A percentile compares a stretch with the other conserved stretches of the same genome.
These are phyloP conservation scores for Oleoguttula mirabilis DNA, from an alignment of 495 filamentous ascomycete species.

Conservation along the genomic window DNA sequence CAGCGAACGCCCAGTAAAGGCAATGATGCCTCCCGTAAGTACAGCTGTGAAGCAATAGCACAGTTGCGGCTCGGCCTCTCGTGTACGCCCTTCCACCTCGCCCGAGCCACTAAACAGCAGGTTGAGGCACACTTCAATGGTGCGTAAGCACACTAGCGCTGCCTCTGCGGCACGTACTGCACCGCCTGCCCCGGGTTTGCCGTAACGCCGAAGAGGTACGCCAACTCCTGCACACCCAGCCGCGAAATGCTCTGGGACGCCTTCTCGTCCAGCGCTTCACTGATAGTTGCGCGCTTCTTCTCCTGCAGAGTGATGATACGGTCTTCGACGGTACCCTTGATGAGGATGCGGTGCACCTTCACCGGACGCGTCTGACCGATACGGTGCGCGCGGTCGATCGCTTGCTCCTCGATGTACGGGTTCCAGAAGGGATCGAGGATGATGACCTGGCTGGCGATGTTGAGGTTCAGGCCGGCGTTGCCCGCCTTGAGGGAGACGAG, in stretches of 20 bases:
- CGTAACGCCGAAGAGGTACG: conserved; percentile 49
- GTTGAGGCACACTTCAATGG: no score
- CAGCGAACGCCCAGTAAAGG: no score
- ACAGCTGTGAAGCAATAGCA: no score
- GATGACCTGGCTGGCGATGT: conserved; percentile 76
- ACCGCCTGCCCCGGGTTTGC: conserved; percentile 8
- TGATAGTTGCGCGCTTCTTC: conserved; percentile 65
- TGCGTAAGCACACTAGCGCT: no score
- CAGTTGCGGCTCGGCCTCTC: no score
- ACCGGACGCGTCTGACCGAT: conserved; percentile 72
- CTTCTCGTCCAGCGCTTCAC: conserved; percentile 72
- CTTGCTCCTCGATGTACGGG: conserved; percentile 83
- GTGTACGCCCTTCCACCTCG: no score
- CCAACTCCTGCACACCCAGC: conserved; percentile 51
- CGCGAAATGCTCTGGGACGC: conserved; percentile 51
- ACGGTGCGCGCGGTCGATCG: conserved; percentile 84
- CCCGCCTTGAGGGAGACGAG: conserved; percentile 83
- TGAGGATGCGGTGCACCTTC: conserved; percentile 66
- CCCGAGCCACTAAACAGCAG: no score
- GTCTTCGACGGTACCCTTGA: conserved; percentile 76
- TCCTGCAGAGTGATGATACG: conserved; percentile 80
- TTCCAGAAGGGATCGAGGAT: conserved; percentile 97
- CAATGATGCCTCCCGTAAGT: no score
- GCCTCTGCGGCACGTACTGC: conserved; percentile 1
- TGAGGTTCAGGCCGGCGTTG: conserved; percentile 82